These are phyloP conservation scores for Kwoniella newhampshirensis DNA, from an alignment of 768 basidiomycete species.

Conservation along the genomic window DNA sequence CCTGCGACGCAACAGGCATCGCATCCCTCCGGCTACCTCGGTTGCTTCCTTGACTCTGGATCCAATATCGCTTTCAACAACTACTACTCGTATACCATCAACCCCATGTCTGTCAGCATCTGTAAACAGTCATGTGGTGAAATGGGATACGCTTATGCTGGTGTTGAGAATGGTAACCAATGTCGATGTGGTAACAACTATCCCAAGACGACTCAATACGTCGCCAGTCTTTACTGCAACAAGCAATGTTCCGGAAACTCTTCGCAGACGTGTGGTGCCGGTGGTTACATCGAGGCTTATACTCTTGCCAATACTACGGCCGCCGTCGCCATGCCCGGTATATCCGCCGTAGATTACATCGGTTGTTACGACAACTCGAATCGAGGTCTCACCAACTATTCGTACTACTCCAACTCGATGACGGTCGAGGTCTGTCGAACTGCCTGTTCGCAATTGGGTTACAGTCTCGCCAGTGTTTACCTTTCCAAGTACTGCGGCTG, in stretches of 20 bases:
- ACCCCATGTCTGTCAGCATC: conserved; percentile 15
- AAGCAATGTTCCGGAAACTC: conserved; percentile 26
- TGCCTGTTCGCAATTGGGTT: conserved; percentile 29
- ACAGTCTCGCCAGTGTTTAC: conserved; percentile 26
- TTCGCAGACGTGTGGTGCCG: conserved; percentile 32
- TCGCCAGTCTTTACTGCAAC: conserved; percentile 11
- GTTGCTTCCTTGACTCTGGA: conserved; percentile 27
- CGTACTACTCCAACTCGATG: conserved; percentile 19
- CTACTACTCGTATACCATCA: conserved; percentile 32
- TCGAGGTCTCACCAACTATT: conserved; percentile 24
- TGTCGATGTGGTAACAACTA: conserved; percentile 26
- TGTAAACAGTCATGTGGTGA: conserved; percentile 26
- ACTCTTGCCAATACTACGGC: conserved; percentile 3
- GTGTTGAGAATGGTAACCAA: conserved; percentile 20
- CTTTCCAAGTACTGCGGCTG: conserved; percentile 32
- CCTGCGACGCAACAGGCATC: background rate
- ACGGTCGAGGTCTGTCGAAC: conserved; percentile 25
- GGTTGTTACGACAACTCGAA: conserved; percentile 28
- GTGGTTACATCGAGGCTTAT: conserved; percentile 25
- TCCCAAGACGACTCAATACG: conserved; percentile 18
- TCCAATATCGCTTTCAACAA: conserved; percentile 22
- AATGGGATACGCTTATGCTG: conserved; percentile 22
- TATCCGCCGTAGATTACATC: conserved; percentile 13
- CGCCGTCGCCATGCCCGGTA: conserved; percentile 14
- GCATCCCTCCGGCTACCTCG: conserved; percentile 21